These are phyloP conservation scores for Candida coquimbonensis DNA, from an alignment of 805 yeast genomes.

Conservation along the genomic window DNA sequence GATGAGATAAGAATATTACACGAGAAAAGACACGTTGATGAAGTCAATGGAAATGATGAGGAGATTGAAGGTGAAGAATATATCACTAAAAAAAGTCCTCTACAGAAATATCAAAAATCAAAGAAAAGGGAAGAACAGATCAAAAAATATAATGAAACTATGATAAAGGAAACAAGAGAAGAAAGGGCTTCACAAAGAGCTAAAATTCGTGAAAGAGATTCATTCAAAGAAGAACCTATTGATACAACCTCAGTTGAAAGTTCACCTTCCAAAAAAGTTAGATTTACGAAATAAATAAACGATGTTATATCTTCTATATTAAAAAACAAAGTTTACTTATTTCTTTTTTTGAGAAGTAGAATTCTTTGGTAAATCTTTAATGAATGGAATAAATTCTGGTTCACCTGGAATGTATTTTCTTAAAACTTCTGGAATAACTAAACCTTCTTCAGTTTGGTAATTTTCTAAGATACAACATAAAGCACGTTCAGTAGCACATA, in stretches of 20 bases:
- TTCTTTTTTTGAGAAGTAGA: constrained; percentile 71
- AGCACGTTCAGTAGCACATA: constrained; percentile 98
- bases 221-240: neutral
- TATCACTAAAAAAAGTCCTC: constrained; percentile 11
- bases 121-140: constrained; percentile 15
- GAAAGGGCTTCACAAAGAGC: constrained; percentile 6
- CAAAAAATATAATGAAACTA: constrained; percentile 8
- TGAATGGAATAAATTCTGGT: constrained; percentile 91
- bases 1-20: neutral
- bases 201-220: constrained; percentile 5
- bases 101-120: constrained; percentile 14
- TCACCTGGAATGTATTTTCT: constrained; percentile 97
- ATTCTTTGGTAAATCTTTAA: constrained; percentile 89
- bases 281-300: constrained; percentile 3
- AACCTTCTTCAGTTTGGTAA: constrained; percentile 96
- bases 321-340: constrained; percentile 7
- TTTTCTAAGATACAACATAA: constrained; percentile 95
- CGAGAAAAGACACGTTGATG: neutral
- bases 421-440: constrained; percentile 88
- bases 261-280: constrained; percentile 10
- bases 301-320: neutral
- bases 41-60: neutral
- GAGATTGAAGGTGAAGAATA: neutral
- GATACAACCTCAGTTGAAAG: neutral
- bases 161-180: constrained; percentile 8